phyloP scores from a whole-genome alignment of 805 yeast species.

The Saccharomyces mikatae region DNA sequence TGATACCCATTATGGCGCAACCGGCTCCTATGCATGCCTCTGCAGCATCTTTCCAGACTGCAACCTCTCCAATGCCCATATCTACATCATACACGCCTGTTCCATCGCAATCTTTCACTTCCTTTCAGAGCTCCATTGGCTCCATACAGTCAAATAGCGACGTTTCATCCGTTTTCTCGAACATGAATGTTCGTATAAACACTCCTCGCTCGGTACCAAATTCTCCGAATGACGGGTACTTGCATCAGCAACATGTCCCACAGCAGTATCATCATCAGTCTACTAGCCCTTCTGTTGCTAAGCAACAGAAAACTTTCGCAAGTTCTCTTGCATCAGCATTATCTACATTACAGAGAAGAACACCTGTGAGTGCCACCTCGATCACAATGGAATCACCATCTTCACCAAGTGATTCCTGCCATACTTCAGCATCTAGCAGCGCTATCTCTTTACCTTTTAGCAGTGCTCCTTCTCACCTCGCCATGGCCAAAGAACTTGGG shows the following conservation, averaged over 20 bases:
- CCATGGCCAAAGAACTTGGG: not conserved
- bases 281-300: not conserved
- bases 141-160: not conserved
- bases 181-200: conserved; percentile 2
- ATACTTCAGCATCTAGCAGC: conserved; percentile 16
- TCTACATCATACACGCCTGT: not conserved
- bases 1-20: conserved; percentile 2
- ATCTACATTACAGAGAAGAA: conserved; percentile 17
- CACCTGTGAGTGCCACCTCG: conserved; percentile 6
- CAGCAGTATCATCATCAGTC: not conserved
- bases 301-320: conserved; percentile 2
- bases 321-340: conserved; percentile 15
- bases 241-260: not conserved
- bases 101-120: not conserved
- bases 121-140: conserved; percentile 1
- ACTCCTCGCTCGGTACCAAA: conserved; percentile 6
- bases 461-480: conserved; percentile 3
- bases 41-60: not conserved
- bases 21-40: not conserved
- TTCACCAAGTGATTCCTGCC: conserved; percentile 11
- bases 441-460: conserved; percentile 10
- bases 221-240: conserved; percentile 1
- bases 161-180: not conserved
- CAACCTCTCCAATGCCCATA: not conserved
- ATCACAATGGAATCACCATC: conserved; percentile 9